These are phyloP conservation scores for Ceratocystis albifundus DNA, from an alignment of 2,329 filamentous ascomycete species.

Conservation along the genomic window DNA sequence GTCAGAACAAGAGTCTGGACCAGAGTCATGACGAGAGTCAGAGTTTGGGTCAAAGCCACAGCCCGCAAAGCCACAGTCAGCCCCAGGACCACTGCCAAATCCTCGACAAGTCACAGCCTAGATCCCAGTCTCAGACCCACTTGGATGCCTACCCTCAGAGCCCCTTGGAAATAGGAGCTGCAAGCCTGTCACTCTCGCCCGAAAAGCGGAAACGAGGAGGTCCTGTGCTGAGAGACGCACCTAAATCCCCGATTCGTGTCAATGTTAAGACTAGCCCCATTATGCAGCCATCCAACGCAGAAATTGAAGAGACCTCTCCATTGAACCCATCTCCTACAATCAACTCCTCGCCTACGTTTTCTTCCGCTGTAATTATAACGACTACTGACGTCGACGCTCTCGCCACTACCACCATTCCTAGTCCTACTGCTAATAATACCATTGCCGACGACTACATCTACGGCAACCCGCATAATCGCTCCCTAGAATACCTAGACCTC, in stretches of 20 bases:
- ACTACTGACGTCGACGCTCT: background rate
- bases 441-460: conserved; percentile 24
- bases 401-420: background rate
- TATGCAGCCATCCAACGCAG: conserved; percentile 20
- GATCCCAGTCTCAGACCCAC: conserved; percentile 8
- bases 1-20: background rate
- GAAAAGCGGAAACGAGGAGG: conserved; percentile 27
- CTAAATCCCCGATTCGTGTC: conserved; percentile 45
- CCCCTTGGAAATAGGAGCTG: background rate
- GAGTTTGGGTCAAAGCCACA: background rate
- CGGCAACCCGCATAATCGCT: conserved; percentile 4
- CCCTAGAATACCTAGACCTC: background rate
- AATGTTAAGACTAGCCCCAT: conserved; percentile 19
- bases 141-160: conserved; percentile 7
- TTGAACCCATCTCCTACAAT: conserved; percentile 14
- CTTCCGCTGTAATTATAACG: conserved; percentile 10
- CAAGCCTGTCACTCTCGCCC: conserved; percentile 5
- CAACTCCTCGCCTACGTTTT: background rate
- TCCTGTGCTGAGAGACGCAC: conserved; percentile 40
- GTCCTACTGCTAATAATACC: no score
- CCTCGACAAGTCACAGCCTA: background rate
- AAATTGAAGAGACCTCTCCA: conserved; percentile 21
- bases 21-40: background rate
- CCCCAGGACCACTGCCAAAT: background rate
- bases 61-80: background rate